A percentile compares a stretch with the other conserved stretches of the same genome.
These are phyloP conservation scores for Crithidia mellificae DNA, from an alignment of 208 protist species.

Conservation along the genomic window DNA sequence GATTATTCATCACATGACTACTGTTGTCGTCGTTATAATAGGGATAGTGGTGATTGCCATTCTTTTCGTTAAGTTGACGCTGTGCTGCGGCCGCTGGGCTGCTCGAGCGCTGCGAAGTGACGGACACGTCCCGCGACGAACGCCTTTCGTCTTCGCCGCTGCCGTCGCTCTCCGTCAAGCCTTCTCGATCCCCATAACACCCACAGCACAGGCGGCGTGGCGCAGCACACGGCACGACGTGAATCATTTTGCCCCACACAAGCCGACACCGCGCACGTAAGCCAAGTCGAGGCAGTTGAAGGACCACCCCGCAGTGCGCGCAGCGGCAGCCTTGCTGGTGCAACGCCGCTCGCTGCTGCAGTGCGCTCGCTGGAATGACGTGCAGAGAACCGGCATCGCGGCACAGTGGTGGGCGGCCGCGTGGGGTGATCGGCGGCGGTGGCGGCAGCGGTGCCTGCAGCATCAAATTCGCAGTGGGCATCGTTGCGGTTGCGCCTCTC, in stretches of 20 bases:
- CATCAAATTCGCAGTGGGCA: no score
- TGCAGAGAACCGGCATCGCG: conserved; percentile 4
- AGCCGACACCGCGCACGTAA: background rate
- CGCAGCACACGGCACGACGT: background rate
- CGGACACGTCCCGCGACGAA: no score
- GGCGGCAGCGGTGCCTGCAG: background rate
- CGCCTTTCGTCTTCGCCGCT: background rate
- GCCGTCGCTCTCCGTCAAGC: no score
- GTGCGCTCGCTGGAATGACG: background rate
- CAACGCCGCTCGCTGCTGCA: conserved; percentile 10
- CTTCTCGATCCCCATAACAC: background rate
- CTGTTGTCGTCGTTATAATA: background rate
- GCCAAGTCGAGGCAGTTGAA: background rate
- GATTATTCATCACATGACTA: no score
- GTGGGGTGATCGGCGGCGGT: conserved; percentile 15
- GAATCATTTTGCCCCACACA: no score
- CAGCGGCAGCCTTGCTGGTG: conserved; percentile 12
- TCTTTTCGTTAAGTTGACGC: no score
- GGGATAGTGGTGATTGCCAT: background rate
- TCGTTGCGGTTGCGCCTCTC: no score
- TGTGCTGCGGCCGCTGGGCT: no score
- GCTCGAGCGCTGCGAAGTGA: no score
- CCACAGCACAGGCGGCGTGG: background rate
- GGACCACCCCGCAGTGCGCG: conserved; percentile 17
- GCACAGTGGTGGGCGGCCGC: conserved; percentile 18